phyloP scores from a whole-genome alignment of 768 basidiomycete genomes.

The Vararia minispora region DNA sequence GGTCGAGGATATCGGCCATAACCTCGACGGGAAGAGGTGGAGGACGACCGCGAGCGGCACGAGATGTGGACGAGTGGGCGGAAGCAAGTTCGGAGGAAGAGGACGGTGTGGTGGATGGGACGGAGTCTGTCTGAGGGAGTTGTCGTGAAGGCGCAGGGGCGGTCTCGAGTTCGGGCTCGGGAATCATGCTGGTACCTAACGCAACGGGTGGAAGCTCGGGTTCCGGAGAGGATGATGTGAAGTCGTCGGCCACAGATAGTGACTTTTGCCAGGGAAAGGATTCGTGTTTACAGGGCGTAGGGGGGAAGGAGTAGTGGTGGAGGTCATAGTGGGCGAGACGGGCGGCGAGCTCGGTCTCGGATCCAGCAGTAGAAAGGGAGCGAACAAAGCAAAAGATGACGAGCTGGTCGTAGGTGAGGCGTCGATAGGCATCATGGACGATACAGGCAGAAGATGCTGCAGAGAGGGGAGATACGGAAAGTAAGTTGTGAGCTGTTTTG shows the following conservation, averaged over 20 bases:
- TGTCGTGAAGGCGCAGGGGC: no score
- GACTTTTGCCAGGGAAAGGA: no score
- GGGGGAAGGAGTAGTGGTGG: conserved; percentile 56
- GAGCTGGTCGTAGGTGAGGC: conserved; percentile 56
- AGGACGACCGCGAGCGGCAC: conserved; percentile 13
- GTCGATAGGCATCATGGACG: conserved; percentile 59
- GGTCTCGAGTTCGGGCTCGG: no score
- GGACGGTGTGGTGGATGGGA: no score
- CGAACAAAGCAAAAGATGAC: conserved; percentile 67
- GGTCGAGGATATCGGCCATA: conserved; percentile 65
- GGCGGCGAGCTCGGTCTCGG: conserved; percentile 52
- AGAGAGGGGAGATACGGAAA: no score
- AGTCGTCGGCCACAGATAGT: no score
- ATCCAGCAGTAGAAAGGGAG: conserved; percentile 54
- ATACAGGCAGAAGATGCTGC: conserved; percentile 24
- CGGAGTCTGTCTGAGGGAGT: no score
- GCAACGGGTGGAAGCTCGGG: no score
- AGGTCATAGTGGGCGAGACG: conserved; percentile 68
- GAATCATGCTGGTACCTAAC: no score
- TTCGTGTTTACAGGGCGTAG: conserved; percentile 15
- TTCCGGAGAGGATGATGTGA: no score
- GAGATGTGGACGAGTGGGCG: conserved; percentile 9
- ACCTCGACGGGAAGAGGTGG: conserved; percentile 70
- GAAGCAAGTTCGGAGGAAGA: background rate
- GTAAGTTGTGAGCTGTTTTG: no score